Evolutionary conservation across 768 basidiomycete species (phyloP).

Genomic region (Dentipellis sp.): DNA sequence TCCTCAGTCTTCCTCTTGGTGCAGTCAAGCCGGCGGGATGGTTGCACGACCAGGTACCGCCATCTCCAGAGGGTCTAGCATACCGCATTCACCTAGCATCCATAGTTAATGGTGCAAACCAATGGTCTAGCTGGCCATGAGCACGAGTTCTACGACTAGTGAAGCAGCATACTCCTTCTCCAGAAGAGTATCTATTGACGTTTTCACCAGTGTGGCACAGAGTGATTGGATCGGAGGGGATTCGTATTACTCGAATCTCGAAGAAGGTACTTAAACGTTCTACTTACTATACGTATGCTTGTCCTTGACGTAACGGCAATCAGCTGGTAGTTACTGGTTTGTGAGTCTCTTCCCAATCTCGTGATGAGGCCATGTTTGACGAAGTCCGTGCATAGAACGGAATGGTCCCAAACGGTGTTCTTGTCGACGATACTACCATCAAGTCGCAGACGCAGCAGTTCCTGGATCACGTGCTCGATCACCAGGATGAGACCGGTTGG

Average conservation of each 20-base stretch:
- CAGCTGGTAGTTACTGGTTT: constrained; percentile 54
- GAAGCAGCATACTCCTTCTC: too few species aligned
- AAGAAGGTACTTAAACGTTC: constrained; percentile 21
- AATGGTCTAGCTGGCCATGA: constrained; percentile 28
- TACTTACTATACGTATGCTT: not conserved
- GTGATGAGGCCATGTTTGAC: not conserved
- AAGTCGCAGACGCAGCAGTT: constrained; percentile 38
- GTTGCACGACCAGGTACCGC: constrained; percentile 22
- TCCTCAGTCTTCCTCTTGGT: constrained; percentile 20
- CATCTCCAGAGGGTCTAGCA: not conserved
- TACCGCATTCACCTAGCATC: too few species aligned
- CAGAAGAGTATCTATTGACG: not conserved
- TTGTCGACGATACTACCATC: constrained; percentile 36
- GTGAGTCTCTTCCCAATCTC: constrained; percentile 22
- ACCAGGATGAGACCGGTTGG: constrained; percentile 48
- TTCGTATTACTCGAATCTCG: constrained; percentile 25
- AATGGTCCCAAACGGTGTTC: constrained; percentile 43
- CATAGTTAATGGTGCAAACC: constrained; percentile 24
- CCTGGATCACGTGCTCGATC: constrained; percentile 38
- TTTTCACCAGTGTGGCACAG: constrained; percentile 18
- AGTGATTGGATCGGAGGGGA: constrained; percentile 27
- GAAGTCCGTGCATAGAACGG: constrained; percentile 29
- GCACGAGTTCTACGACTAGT: constrained; percentile 29
- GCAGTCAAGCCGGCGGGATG: constrained; percentile 23
- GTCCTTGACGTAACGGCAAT: not conserved